Conservation (phyloP, 352 stramenopile genomes). For the Phytophthora fragariaefolia region DNA sequence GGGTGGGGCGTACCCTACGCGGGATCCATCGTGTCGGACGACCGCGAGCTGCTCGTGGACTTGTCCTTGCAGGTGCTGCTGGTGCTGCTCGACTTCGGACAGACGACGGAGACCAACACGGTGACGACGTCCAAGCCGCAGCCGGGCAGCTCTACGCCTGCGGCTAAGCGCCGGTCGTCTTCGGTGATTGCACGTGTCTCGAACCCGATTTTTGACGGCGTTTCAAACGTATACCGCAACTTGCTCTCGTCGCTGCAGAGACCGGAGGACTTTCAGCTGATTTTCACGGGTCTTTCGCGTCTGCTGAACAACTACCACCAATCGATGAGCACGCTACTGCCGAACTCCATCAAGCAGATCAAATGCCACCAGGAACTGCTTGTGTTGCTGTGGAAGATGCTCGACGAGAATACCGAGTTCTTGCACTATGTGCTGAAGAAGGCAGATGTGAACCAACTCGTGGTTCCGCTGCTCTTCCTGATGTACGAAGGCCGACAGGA, state of each 20-base stretch:
- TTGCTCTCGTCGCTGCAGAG: slow-evolving; percentile 74
- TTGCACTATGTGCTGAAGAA: slow-evolving; percentile 94
- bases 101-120: slow-evolving; percentile 57
- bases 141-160: slow-evolving; percentile 44
- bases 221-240: slow-evolving; percentile 73
- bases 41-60: slow-evolving; percentile 92
- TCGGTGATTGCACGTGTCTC: slow-evolving; percentile 35
- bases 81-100: slow-evolving; percentile 94
- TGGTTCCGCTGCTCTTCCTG: slow-evolving; percentile 86
- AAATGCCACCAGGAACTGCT: slow-evolving; percentile 98
- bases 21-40: slow-evolving; percentile 88
- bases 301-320: slow-evolving; percentile 98
- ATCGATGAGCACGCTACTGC: slow-evolving; percentile 93
- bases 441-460: slow-evolving; percentile 93
- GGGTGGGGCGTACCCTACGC: slow-evolving; percentile 91
- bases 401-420: slow-evolving; percentile 98
- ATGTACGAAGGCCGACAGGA: slow-evolving; percentile 96
- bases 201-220: slow-evolving; percentile 46
- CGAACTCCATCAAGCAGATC: slow-evolving; percentile 94
- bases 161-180: slow-evolving; percentile 34
- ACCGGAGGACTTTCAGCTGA: slow-evolving; percentile 91
- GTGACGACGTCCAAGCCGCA: slow-evolving; percentile 61
- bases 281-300: slow-evolving; percentile 94
- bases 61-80: slow-evolving; percentile 93
- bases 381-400: slow-evolving; percentile 98